Base-by-base conservation (phyloP, 2,329 filamentous ascomycete genomes). In the Cercospora sp. region DNA sequence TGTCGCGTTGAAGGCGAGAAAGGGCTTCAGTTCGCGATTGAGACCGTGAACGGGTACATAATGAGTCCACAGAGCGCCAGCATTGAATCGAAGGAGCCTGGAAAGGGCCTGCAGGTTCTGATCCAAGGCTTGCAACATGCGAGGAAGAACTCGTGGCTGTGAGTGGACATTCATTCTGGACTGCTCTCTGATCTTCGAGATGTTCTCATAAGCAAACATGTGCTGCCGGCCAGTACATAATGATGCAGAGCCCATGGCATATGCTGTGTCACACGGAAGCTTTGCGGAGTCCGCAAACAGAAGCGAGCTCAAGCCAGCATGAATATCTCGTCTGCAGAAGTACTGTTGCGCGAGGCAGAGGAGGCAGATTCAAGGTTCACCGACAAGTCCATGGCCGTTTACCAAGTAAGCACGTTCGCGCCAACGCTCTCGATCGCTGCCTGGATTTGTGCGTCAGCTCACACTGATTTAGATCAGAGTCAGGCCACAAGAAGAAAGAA, bases 61-160 rank as follows among this genome's bases (percentile, higher is more conserved):
- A 60, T 75, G 13, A 59, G 58, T 45, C 74, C 74, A 3, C 59
- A 39, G 6, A 65, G 60, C 30, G 73, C 71, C 13, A 75, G 73
- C 13, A 65, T 75, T 28, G 73, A 73, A 42, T 69, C 72, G 28
- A 70, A 69, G 20, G 64, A 69, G 66, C 70, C 72, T 57, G 72
- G 69, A 3, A 64, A 65, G 16, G 74, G 70, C n/a, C 12, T 72
- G 13, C 55, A 69, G 55, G 51, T 51, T n/a, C 59, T 73, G 62
- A 64, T 65, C 13, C 66, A 69, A 39, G 64, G 64, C 31, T 33
- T 72, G 55, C 58, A 60, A 18, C 39, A 20, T n/a, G 63, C 55
- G 39, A 60, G 63, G 33, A 65, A 60, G 39, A 65, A 65, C 18
- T 65, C 62, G 51, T 31, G 45, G 23, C 30, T 63, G 12, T 63